Evolutionary conservation across 192 early-diverging fungal genomes (phyloP), one percentile per base, ranked within the genome.

Genomic region (Gonapodya sp.): DNA sequence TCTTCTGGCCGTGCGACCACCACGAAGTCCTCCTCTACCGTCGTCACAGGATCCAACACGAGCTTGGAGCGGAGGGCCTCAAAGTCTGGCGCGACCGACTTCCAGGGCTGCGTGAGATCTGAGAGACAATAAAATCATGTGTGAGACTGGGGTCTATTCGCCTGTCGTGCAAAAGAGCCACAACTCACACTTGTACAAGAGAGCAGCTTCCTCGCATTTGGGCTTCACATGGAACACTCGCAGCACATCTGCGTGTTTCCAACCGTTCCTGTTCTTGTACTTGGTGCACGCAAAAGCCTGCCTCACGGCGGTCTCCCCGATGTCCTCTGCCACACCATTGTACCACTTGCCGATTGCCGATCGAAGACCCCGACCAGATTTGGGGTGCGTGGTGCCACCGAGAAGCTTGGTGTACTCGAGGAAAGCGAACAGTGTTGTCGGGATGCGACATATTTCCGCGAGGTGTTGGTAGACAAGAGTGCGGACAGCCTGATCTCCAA

Each of bases 211-310:
- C 24, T 64, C 46, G 24, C 24, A 8, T 64, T 64, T 64, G 46
- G 83, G 83, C 78, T 37, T 82, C 35, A 82, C 36, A 73, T 84
- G 83, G 34, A 73, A 81, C 34, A 81, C 35, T 2, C 82, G 78
- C 31, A 84, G 75, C 36, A 84, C n/a, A 64, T 84, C 83, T 18
- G 18, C 24, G 83, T 83, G 82, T 36, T 81, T 84, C 83, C 83
- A 84, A 1, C 79, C 82, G 37, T 83, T 80, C n/a, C 83, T 36
- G 79, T 83, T 79, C 79, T 84, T 84, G 81, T 80, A 84, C 83
- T 84, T 84, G 34, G 83, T 82, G 30, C 16, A 31, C 34, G 78
- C 32, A 36, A 36, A 83, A 73, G 83, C 83, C 46, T 82, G 83
- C n/a, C 35, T 46, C 31, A 24, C 35, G 72, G 82, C 34, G 34